Conservation (phyloP, 768 basidiomycete species). For the Hericium erinaceus region DNA sequence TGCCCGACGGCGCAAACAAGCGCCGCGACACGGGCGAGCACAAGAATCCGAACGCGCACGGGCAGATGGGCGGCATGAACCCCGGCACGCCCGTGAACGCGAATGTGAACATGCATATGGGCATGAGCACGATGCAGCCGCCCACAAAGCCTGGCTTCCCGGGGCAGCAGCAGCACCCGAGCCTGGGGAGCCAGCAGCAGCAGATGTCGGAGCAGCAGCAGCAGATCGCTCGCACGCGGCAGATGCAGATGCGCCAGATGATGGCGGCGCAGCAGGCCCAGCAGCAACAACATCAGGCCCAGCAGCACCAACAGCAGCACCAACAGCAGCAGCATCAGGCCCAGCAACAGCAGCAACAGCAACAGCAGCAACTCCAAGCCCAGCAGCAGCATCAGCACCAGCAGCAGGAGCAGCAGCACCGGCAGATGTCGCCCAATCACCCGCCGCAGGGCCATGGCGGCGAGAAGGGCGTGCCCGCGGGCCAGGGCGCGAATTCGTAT, state of each 20-base stretch:
- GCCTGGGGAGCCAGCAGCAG: constrained; percentile 5
- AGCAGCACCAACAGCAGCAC: constrained; percentile 7
- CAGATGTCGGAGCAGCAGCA: constrained; percentile 2
- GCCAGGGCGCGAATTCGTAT: neutral
- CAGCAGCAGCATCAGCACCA: constrained; percentile 25
- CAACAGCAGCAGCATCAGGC: constrained; percentile 17
- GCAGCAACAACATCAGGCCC: constrained; percentile 6
- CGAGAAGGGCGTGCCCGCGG: neutral
- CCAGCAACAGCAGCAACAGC: constrained; percentile 26
- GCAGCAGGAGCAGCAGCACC: constrained; percentile 18
- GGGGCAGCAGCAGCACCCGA: neutral
- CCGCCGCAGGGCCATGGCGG: neutral
- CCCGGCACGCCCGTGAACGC: too few relatives aligned
- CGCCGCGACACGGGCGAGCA: constrained; percentile 63
- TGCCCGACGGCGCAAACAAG: constrained; percentile 44
- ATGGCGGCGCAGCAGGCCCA: constrained; percentile 11
- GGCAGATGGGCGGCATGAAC: neutral
- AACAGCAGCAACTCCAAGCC: constrained; percentile 20
- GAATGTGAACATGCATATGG: too few relatives aligned
- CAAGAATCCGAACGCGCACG: constrained; percentile 22
- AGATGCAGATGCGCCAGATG: constrained; percentile 8
- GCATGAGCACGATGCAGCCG: neutral
- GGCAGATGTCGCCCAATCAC: constrained; percentile 12
- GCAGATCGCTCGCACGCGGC: constrained; percentile 2
- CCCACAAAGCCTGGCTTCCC: neutral